A percentile compares a stretch with the other conserved stretches of the same genome.
Conservation (phyloP, 371 early-diverging fungal species). For the Mycotypha africana region DNA sequence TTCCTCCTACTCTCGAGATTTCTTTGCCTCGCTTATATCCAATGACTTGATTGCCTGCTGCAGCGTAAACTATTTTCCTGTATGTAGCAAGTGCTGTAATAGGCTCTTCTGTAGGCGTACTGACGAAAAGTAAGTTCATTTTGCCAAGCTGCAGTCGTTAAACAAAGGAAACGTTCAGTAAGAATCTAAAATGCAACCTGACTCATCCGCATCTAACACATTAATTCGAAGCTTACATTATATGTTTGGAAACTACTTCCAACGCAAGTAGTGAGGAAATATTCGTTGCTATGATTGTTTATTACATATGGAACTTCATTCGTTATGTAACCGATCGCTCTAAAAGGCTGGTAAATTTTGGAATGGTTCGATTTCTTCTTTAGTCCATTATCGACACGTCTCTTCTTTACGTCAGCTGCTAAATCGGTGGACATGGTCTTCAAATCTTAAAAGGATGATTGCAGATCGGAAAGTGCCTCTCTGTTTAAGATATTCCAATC, state of each 20-base stretch:
- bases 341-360: conserved; percentile 76
- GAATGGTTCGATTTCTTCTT: conserved; percentile 23
- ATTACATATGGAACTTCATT: conserved; percentile 74
- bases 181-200: no score
- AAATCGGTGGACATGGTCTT: conserved; percentile 4
- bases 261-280: conserved; percentile 79
- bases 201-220: no score
- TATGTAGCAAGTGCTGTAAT: conserved; percentile 74
- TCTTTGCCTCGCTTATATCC: conserved; percentile 75
- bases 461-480: no score
- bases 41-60: conserved; percentile 58
- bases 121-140: conserved; percentile 48
- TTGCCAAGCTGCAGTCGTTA: conserved; percentile 22
- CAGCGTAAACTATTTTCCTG: conserved; percentile 71
- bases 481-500: no score
- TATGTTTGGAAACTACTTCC: conserved; percentile 87
- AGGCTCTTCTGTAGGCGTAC: conserved; percentile 61
- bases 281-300: conserved; percentile 73
- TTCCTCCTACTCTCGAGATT: conserved; percentile 39
- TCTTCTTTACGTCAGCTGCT: conserved; percentile 9
- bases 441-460: no score
- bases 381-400: conserved; percentile 11
- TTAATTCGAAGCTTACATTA: conserved; percentile 39
- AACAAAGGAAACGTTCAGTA: neutral
- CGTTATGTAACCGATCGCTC: conserved; percentile 88